Conservation (phyloP, 2,329 filamentous ascomycete genomes). For the Fusarium chuoi region DNA sequence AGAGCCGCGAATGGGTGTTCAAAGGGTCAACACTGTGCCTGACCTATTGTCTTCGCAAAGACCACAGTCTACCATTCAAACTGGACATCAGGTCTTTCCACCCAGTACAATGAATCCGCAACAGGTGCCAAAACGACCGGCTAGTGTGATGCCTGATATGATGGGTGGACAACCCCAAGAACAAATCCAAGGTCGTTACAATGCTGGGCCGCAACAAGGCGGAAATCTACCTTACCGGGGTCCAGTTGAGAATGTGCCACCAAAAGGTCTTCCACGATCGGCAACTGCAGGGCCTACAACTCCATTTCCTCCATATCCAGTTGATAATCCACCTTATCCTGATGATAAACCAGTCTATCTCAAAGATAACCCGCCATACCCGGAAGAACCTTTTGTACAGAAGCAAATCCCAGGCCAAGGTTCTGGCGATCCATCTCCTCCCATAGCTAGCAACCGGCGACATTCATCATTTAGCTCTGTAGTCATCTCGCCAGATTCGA, state of each 20-base stretch:
- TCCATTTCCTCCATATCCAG: slow-evolving; percentile 29
- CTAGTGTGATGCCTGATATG: slow-evolving; percentile 39
- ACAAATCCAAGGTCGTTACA: background rate
- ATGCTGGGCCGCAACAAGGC: slow-evolving; percentile 3
- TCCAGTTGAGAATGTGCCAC: slow-evolving; percentile 24
- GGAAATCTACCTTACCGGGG: slow-evolving; percentile 25
- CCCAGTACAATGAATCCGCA: background rate
- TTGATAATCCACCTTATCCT: slow-evolving; percentile 29
- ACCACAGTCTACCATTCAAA: slow-evolving; percentile 19
- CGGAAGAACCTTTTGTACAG: slow-evolving; percentile 23
- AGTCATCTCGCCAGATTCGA: slow-evolving; percentile 44
- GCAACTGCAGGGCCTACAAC: slow-evolving; percentile 30
- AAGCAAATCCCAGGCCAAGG: background rate
- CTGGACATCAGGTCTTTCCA: slow-evolving; percentile 3
- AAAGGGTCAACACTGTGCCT: slow-evolving; percentile 40
- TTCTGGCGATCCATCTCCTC: background rate
- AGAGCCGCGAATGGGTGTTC: slow-evolving; percentile 34
- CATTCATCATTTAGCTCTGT: slow-evolving; percentile 42
- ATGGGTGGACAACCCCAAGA: slow-evolving; percentile 13
- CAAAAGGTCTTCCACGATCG: slow-evolving; percentile 29
- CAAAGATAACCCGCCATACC: slow-evolving; percentile 14
- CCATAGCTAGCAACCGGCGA: slow-evolving; percentile 22
- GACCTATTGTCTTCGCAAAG: slow-evolving; percentile 35
- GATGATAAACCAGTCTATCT: slow-evolving; percentile 1
- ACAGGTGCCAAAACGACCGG: slow-evolving; percentile 29